Evolutionary conservation across 2,329 filamentous ascomycete species (phyloP).

Genomic region (Colletotrichum liaoningense): DNA sequence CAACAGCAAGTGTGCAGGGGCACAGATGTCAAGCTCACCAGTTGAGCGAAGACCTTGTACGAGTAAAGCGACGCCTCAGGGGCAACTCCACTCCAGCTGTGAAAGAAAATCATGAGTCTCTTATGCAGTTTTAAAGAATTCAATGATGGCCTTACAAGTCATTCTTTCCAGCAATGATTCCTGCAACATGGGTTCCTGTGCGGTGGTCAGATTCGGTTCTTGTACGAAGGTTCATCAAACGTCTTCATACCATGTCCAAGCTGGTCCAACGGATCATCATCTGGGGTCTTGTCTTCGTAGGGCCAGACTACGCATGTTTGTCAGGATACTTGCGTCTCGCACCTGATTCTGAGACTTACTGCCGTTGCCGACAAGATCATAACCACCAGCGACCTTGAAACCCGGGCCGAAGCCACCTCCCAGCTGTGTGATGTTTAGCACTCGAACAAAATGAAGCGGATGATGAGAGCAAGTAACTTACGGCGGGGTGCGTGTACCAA

Average conservation of each 20-base stretch:
- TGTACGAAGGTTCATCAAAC: background rate
- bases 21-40: constrained; percentile 26
- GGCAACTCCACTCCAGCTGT: constrained; percentile 45
- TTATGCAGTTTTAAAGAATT: too few relatives aligned
- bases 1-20: background rate
- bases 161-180: constrained; percentile 44
- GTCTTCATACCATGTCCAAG: constrained; percentile 41
- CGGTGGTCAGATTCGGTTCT: background rate
- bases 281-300: constrained; percentile 35
- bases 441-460: background rate
- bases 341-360: constrained; percentile 37
- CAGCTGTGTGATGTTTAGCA: constrained; percentile 43
- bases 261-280: constrained; percentile 41
- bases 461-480: constrained; percentile 34
- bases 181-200: constrained; percentile 45
- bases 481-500: constrained; percentile 52
- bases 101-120: too few relatives aligned
- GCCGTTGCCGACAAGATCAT: constrained; percentile 56
- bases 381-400: constrained; percentile 56
- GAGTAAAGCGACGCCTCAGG: constrained; percentile 42
- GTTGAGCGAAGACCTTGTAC: constrained; percentile 43
- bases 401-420: constrained; percentile 60
- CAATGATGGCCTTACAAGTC: constrained; percentile 26
- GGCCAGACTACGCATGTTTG: constrained; percentile 16
- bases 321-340: constrained; percentile 31